Evolutionary conservation across 2,329 filamentous ascomycete genomes (phyloP), one percentile per base, ranked within the genome.

Genomic region (Cladobotryum mycophilum): DNA sequence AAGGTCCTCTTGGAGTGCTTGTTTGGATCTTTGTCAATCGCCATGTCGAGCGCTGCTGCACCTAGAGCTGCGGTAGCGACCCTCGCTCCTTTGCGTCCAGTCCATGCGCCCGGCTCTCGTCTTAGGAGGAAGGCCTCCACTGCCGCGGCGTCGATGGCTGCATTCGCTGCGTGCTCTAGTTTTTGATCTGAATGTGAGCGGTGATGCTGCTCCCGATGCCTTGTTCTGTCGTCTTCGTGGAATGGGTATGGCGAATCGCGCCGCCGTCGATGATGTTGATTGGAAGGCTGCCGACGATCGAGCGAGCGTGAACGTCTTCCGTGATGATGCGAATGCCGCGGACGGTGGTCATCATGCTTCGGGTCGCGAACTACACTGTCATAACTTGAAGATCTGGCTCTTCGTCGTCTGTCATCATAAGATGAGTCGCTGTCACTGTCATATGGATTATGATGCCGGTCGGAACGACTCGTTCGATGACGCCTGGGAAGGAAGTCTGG

Each of bases 11-110:
- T 30, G 25, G 25, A 8, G 9, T 11, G 25, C 25, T 11, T 30
- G 25, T 30, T 30, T 30, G 25, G 25, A 30, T 30, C 25, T 30
- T 30, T 30, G 6, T 30, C 25, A 30, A 30, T 55, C 67, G 8
- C 51, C 42, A 46, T 61, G 55, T 72, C 69, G 33, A 68, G 61
- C n/a, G 69, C 61, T 3, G 67, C 70, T 1, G 70, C 69, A 34
- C 70, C 66, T 1, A 72, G 43, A 5, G 70, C 70, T 5, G 70
- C 70, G 2, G 70, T 70, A 3, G 67, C 70, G 11, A 72, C 58
- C 30, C 66, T 64, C 20, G 64, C 63, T 15, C 67, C 69, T 50
- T 72, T 72, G 11, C 62, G 61, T 11, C 70, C 67, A 6, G 61
- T 60, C 70, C 70, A 72, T 5, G 60, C 57, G 2, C 69, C 68